A percentile compares a stretch with the other conserved stretches of the same genome.
These are phyloP conservation scores for Pestalotiopsis fici DNA, from an alignment of 2,329 filamentous ascomycete species.

Conservation along the genomic window DNA sequence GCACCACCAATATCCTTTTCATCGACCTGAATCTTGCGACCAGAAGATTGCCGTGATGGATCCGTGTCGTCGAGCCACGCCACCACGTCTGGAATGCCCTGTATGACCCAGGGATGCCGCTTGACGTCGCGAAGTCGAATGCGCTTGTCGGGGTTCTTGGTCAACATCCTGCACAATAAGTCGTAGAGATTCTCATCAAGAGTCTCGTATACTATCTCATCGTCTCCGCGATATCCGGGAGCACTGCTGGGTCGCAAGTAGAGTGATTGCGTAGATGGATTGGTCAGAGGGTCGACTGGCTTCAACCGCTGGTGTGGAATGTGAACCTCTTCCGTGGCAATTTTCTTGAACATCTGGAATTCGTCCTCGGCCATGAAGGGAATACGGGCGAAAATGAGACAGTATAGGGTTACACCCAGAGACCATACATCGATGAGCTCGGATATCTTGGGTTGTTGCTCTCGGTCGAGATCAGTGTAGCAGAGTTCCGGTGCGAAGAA, in stretches of 20 bases:
- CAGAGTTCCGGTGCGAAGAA: conserved; percentile 98
- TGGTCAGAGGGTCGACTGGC: conserved; percentile 65
- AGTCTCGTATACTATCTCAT: conserved; percentile 81
- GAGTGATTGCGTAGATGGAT: conserved; percentile 54
- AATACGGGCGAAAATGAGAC: conserved; percentile 89
- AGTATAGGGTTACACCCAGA: conserved; percentile 92
- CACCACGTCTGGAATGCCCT: conserved; percentile 72
- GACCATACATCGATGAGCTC: conserved; percentile 98
- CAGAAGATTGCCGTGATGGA: conserved; percentile 73
- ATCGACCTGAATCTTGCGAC: conserved; percentile 88
- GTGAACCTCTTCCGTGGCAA: conserved; percentile 90
- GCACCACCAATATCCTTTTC: conserved; percentile 87
- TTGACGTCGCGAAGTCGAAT: conserved; percentile 93
- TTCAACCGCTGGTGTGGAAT: conserved; percentile 82
- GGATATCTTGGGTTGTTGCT: conserved; percentile 75
- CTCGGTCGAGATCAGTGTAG: conserved; percentile 74
- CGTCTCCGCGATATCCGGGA: conserved; percentile 71
- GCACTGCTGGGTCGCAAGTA: conserved; percentile 60
- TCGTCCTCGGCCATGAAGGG: conserved; percentile 92
- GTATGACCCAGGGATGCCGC: conserved; percentile 86
- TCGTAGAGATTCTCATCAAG: conserved; percentile 81
- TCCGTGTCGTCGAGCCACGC: conserved; percentile 95
- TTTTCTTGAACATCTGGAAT: conserved; percentile 87
- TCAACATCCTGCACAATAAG: conserved; percentile 76
- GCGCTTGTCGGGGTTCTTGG: conserved; percentile 85